Percentiles rank a stretch among this genome's conserved stretches.
phyloP scores from a whole-genome alignment of 257 asterid genomes.

The Solanum gracilifrons region DNA sequence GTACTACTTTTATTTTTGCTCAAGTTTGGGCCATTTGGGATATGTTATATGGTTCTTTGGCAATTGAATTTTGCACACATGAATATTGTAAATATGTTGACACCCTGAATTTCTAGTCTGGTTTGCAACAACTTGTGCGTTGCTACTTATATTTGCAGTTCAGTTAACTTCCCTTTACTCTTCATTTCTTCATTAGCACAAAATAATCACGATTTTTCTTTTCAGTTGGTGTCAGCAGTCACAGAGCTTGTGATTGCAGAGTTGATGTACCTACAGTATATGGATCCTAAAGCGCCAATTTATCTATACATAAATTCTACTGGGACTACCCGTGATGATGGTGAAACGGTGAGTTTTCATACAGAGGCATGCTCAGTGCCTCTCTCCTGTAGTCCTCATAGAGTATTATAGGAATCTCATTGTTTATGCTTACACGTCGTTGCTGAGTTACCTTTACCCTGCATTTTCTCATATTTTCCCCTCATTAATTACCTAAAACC shows the following conservation, averaged over 20 bases:
- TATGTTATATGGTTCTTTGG: neutral
- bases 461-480: neutral
- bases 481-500: neutral
- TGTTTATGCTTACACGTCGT: neutral
- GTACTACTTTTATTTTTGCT: neutral
- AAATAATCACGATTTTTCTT: neutral
- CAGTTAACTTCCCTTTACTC: neutral
- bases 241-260: constrained; percentile 83
- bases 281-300: constrained; percentile 82
- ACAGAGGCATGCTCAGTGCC: neutral
- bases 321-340: constrained; percentile 94
- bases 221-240: constrained; percentile 91
- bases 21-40: neutral
- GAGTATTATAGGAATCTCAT: neutral
- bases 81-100: neutral
- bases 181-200: neutral
- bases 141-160: neutral
- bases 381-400: neutral
- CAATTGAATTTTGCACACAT: neutral
- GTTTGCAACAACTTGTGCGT: neutral
- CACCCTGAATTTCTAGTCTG: neutral
- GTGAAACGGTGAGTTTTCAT: constrained; percentile 62
- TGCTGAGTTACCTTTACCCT: neutral
- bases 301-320: constrained; percentile 86
- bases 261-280: constrained; percentile 82